Evolutionary conservation across 306 rosid genomes (phyloP), one percentile per base, ranked within the genome.

Genomic region (Fragaria vesca): DNA sequence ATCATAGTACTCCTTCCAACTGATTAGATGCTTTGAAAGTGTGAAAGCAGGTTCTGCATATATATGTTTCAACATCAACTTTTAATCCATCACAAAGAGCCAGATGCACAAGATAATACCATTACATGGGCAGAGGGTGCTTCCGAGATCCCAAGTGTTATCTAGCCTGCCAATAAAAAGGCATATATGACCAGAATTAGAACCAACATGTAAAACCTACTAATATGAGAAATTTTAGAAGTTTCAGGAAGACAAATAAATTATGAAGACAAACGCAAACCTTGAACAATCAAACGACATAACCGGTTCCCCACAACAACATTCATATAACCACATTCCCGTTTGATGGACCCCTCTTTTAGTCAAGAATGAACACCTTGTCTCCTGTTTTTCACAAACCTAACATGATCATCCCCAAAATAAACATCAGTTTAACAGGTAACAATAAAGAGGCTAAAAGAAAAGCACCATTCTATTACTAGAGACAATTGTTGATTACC

Each of bases 311-410:
- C 89, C 91, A 52, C 99, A 95, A 73, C 32, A 50, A 76, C 98
- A 95, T 83, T 95, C 98, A 42, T 62, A 81, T 42, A 81, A 73
- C 97, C 99, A 95, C 97, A 91, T 87, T 81, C 97, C 97, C 46
- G 62, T 76, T 79, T 50, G 83, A 84, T 95, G 99, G 81, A 91
- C 82, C 13, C 85, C 84, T 78, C 87, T 88, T 83, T 86, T 89
- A 79, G 82, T 86, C 80, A 95, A 81, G 83, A 95, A 91, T 66
- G 92, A 88, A 74, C 98, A 91, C 79, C 96, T 87, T 15, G 87
- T 90, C 87, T 81, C 93, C 82, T 81, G 89, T 71, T 87, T 95
- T 74, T 76, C 88, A 84, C 88, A 90, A 67, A 91, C 77, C 96
- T 91, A 78, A 76, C 72, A 66, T 69, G 71, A 75, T 72, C 65